Evolutionary conservation across 805 yeast genomes (phyloP).

Genomic region (Ogataea methanolica): DNA sequence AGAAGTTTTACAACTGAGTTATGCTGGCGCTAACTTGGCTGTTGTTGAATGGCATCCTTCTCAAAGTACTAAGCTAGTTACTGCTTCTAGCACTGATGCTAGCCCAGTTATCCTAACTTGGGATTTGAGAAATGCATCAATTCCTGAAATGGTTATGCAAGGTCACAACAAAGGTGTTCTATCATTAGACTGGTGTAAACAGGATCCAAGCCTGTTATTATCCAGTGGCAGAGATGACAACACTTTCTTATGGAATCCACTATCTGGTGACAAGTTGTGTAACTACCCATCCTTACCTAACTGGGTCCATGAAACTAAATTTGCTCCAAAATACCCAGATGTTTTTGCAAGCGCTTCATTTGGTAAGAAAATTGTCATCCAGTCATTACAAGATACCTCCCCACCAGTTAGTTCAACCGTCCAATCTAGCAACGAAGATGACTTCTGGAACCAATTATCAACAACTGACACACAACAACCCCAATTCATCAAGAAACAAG

Average conservation of each 20-base stretch:
- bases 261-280: constrained; percentile 64
- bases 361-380: constrained; percentile 77
- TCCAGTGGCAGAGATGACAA: constrained; percentile 93
- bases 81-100: constrained; percentile 80
- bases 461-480: constrained; percentile 70
- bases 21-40: constrained; percentile 69
- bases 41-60: constrained; percentile 94
- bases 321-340: constrained; percentile 87
- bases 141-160: constrained; percentile 70
- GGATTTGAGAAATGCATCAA: constrained; percentile 91
- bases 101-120: constrained; percentile 81
- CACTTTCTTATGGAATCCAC: constrained; percentile 88
- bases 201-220: constrained; percentile 71
- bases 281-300: constrained; percentile 89
- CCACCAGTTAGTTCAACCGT: constrained; percentile 46
- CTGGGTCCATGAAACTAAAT: constrained; percentile 88
- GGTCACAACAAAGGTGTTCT: constrained; percentile 89
- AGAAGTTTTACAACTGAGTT: constrained; percentile 82
- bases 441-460: constrained; percentile 81
- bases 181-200: constrained; percentile 89
- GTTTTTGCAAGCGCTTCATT: constrained; percentile 84
- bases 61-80: constrained; percentile 77
- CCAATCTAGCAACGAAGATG: constrained; percentile 51
- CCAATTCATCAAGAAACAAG: constrained; percentile 63
- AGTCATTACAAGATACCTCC: constrained; percentile 83